Evolutionary conservation across 441 rosid species (phyloP).

Genomic region (Omphalea diandra): DNA sequence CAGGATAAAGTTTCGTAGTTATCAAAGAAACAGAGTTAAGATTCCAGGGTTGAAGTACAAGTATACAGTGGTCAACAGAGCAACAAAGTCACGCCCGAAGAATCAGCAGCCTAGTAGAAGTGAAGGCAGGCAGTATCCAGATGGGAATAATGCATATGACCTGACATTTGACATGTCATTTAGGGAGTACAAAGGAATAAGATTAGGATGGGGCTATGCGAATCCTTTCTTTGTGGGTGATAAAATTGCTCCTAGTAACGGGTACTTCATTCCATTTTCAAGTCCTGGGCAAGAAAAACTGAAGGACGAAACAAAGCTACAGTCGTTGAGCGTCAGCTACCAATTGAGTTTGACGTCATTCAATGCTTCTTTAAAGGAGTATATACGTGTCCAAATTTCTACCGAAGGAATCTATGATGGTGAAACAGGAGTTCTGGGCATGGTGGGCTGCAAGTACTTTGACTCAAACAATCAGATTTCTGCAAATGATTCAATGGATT

Average conservation of each 20-base stretch:
- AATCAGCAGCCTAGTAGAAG: conserved; percentile 29
- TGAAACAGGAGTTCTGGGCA: conserved; percentile 66
- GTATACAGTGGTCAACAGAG: conserved; percentile 46
- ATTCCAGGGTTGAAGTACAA: conserved; percentile 50
- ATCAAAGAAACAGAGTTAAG: conserved; percentile 16
- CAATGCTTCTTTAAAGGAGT: conserved; percentile 8
- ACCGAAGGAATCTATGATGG: conserved; percentile 78
- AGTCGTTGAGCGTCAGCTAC: conserved; percentile 64
- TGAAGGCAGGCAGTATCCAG: conserved; percentile 49
- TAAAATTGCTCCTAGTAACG: conserved; percentile 3
- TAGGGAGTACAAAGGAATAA: conserved; percentile 37
- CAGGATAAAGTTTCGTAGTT: conserved; percentile 42
- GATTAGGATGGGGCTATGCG: conserved; percentile 38
- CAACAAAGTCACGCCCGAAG: conserved; percentile 36
- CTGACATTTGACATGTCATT: conserved; percentile 56
- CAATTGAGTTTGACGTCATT: conserved; percentile 25
- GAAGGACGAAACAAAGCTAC: conserved; percentile 10
- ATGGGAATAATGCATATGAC: conserved; percentile 42
- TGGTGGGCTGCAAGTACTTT: conserved; percentile 64
- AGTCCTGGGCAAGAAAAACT: conserved; percentile 16
- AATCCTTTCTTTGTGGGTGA: conserved; percentile 58
- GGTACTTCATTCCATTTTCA: neutral
- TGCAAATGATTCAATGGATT: conserved; percentile 40
- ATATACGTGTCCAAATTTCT: conserved; percentile 37
- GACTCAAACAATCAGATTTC: conserved; percentile 3